These are phyloP conservation scores for Cicer chorassanicum DNA, from an alignment of 306 rosid genomes.

Conservation along the genomic window DNA sequence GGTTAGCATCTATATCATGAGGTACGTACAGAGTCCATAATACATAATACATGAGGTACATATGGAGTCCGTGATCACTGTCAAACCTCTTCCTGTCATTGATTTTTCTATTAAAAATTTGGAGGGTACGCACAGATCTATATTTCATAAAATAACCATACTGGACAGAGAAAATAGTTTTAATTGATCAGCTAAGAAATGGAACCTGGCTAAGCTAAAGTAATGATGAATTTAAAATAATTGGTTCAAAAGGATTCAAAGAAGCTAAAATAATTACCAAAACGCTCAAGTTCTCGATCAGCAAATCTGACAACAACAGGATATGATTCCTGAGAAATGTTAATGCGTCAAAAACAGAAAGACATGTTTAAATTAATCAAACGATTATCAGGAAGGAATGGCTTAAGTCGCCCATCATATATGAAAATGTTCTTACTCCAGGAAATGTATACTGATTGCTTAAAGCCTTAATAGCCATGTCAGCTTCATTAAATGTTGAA, in stretches of 20 bases:
- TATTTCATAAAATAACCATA: constrained; percentile 32
- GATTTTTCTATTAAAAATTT: constrained; percentile 1
- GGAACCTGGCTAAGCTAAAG: constrained; percentile 18
- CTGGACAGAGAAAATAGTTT: constrained; percentile 11
- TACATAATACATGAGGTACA: neutral
- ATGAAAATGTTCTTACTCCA: constrained; percentile 63
- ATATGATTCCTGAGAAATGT: constrained; percentile 56
- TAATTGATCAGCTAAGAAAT: constrained; percentile 23
- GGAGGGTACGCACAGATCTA: constrained; percentile 1
- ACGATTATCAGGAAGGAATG: constrained; percentile 36
- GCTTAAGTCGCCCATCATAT: constrained; percentile 21
- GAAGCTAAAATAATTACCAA: constrained; percentile 54
- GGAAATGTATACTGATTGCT: constrained; percentile 71
- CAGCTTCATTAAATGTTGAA: constrained; percentile 72
- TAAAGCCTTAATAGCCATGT: constrained; percentile 75
- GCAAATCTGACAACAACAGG: constrained; percentile 83
- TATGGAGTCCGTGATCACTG: neutral
- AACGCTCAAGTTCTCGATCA: constrained; percentile 68
- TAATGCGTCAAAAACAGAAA: constrained; percentile 38
- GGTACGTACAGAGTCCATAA: neutral
- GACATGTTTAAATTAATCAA: constrained; percentile 39
- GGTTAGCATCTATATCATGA: constrained; percentile 2
- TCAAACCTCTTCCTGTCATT: neutral
- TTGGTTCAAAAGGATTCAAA: constrained; percentile 31
- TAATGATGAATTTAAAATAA: constrained; percentile 14